Evolutionary conservation across 148 eudicot species (phyloP).

Genomic region (Vaccinium macrocarpon): DNA sequence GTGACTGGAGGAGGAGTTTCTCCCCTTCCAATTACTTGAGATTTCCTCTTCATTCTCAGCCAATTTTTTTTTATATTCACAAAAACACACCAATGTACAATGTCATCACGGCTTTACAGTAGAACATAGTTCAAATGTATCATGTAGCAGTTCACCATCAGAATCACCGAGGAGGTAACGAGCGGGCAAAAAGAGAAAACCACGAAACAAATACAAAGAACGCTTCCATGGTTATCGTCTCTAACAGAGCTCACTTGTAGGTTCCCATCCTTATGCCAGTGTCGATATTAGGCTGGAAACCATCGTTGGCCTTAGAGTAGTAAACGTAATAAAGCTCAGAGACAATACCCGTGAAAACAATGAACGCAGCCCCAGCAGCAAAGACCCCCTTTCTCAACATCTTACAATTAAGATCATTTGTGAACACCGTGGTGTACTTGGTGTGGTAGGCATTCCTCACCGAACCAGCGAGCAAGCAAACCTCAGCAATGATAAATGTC

Average conservation of each 20-base stretch:
- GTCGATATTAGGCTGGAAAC: slow-evolving; percentile 32
- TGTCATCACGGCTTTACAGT: not conserved
- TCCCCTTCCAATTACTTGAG: no score
- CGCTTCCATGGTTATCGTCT: not conserved
- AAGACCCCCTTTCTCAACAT: slow-evolving; percentile 78
- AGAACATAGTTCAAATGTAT: not conserved
- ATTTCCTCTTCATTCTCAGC: no score
- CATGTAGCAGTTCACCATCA: slow-evolving; percentile 3
- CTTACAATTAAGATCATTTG: slow-evolving; percentile 49
- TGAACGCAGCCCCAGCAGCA: slow-evolving; percentile 83
- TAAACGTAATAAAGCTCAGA: slow-evolving; percentile 76
- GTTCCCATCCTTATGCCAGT: slow-evolving; percentile 69
- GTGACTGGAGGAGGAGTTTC: no score
- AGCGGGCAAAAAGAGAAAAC: not conserved
- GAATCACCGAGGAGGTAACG: not conserved
- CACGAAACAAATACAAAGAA: not conserved
- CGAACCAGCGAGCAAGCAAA: slow-evolving; percentile 81
- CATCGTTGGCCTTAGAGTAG: slow-evolving; percentile 54
- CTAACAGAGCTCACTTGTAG: slow-evolving; percentile 22
- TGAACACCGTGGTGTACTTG: slow-evolving; percentile 43
- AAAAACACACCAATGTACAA: not conserved
- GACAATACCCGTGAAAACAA: slow-evolving; percentile 63
- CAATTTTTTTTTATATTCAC: not conserved
- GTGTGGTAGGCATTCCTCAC: slow-evolving; percentile 76
- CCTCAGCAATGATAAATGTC: slow-evolving; percentile 76